phyloP scores from a whole-genome alignment of 208 protist genomes.

The Borovskyia barvae region DNA sequence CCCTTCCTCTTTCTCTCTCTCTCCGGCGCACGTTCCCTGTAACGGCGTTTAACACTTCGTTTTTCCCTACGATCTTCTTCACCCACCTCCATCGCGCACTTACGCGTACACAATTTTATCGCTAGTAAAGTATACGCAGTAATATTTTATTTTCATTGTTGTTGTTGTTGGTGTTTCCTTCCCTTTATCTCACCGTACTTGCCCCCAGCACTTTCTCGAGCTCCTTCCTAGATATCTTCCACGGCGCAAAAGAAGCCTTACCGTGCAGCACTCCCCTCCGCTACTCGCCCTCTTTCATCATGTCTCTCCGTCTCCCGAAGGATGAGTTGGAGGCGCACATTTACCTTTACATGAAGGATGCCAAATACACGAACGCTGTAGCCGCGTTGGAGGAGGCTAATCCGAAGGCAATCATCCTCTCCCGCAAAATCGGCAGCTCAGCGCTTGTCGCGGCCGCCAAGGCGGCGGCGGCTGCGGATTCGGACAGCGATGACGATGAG shows the following conservation, averaged over 20 bases:
- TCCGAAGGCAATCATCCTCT: conserved; percentile 41
- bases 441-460: conserved; percentile 51
- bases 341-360: conserved; percentile 77
- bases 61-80: no score
- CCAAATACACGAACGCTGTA: conserved; percentile 66
- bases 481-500: conserved; percentile 42
- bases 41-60: no score
- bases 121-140: no score
- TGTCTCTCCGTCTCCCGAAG: conserved; percentile 64
- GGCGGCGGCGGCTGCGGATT: conserved; percentile 14
- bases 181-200: not conserved
- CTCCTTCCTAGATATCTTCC: not conserved
- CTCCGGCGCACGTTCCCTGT: no score
- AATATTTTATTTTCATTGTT: not conserved
- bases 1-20: no score
- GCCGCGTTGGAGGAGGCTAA: conserved; percentile 69
- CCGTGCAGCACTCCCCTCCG: conserved; percentile 16
- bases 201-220: no score
- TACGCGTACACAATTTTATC: no score
- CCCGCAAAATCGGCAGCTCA: conserved; percentile 57
- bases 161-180: not conserved
- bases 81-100: no score
- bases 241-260: not conserved
- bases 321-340: conserved; percentile 86
- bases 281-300: conserved; percentile 15